phyloP scores from a whole-genome alignment of 2,329 filamentous ascomycete species.

The Fusarium sp. region DNA sequence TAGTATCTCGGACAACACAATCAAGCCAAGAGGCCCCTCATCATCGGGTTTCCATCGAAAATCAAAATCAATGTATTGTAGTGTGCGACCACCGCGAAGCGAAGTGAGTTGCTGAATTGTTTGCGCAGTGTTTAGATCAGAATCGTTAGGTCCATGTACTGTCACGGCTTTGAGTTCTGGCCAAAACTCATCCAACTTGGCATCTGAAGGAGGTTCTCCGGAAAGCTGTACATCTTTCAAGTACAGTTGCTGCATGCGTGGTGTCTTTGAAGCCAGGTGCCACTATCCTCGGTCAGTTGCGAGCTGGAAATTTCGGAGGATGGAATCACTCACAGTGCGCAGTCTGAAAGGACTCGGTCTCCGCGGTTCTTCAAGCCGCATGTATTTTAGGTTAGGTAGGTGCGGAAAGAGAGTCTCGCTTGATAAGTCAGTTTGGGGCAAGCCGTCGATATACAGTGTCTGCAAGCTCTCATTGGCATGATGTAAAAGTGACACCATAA shows the following conservation, averaged over 20 bases:
- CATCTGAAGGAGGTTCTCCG: constrained; percentile 8
- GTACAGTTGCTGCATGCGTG: constrained; percentile 50
- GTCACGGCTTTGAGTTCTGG: constrained; percentile 48
- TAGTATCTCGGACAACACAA: constrained; percentile 24
- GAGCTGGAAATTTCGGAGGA: not conserved
- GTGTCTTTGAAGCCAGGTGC: constrained; percentile 44
- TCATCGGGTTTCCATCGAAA: constrained; percentile 46
- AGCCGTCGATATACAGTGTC: constrained; percentile 41
- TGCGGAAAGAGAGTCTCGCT: constrained; percentile 28
- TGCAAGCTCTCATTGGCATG: constrained; percentile 42
- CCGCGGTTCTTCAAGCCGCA: constrained; percentile 47
- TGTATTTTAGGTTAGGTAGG: constrained; percentile 48
- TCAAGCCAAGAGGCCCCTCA: constrained; percentile 37
- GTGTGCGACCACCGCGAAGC: constrained; percentile 42
- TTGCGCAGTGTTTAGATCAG: constrained; percentile 39
- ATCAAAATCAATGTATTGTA: constrained; percentile 51
- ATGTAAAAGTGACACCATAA: constrained; percentile 37
- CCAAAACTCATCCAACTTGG: constrained; percentile 46
- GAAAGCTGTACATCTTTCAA: constrained; percentile 46
- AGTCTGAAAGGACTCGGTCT: constrained; percentile 33
- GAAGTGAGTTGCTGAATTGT: constrained; percentile 46
- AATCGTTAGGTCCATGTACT: constrained; percentile 39
- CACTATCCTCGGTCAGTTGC: constrained; percentile 41
- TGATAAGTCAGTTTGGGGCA: constrained; percentile 31
- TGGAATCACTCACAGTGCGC: constrained; percentile 34